Conservation (phyloP, 2,329 filamentous ascomycete genomes). For the Ophiostoma novo-ulmi region DNA sequence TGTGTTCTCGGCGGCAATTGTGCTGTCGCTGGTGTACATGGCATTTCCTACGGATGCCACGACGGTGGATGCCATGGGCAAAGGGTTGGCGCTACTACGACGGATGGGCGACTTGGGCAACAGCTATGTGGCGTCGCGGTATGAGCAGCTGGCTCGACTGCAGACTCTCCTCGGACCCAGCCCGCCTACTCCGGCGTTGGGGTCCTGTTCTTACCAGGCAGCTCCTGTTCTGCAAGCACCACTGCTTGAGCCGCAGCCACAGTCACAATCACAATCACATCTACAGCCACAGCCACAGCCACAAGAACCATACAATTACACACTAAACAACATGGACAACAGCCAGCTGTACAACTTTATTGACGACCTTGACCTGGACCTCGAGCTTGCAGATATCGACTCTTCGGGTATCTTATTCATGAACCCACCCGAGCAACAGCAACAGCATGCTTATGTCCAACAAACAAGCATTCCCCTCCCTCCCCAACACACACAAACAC, state of each 20-base stretch:
- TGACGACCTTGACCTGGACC: background rate
- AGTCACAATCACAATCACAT: background rate
- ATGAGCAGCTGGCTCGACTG: constrained; percentile 32
- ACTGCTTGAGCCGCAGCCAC: background rate
- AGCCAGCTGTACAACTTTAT: background rate
- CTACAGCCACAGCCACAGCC: background rate
- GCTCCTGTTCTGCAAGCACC: background rate
- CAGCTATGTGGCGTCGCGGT: constrained; percentile 41
- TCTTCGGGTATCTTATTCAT: constrained; percentile 2
- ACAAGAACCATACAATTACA: background rate
- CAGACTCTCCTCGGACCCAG: constrained; percentile 20
- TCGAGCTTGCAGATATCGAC: constrained; percentile 10
- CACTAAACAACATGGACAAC: background rate
- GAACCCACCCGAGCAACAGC: background rate
- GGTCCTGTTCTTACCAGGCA: background rate
- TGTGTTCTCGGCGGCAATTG: constrained; percentile 49
- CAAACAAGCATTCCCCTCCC: background rate
- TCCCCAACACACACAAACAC: background rate
- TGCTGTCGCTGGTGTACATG: constrained; percentile 51
- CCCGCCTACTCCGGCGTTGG: background rate
- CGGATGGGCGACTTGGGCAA: constrained; percentile 51
- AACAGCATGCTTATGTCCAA: background rate
- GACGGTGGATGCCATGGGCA: constrained; percentile 40
- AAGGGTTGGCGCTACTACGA: constrained; percentile 44
- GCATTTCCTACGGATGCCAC: constrained; percentile 44